Conservation (phyloP, 2,329 filamentous ascomycete species). For the Amauroascus verrucosus region DNA sequence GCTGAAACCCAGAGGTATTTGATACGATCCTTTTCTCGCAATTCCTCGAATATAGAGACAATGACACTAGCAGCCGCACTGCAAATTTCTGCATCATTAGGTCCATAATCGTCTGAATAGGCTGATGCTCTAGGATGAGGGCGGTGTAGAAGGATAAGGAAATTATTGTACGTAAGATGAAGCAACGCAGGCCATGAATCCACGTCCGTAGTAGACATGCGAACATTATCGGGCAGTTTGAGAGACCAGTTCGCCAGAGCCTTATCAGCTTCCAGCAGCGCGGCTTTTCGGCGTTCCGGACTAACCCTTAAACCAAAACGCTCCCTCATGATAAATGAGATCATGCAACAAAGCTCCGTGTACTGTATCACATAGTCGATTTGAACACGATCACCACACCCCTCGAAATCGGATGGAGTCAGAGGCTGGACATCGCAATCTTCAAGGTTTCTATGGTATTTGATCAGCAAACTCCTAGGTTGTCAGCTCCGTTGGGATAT, state of each 20-base stretch:
- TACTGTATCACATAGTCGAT: slow-evolving; percentile 40
- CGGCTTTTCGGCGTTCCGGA: slow-evolving; percentile 33
- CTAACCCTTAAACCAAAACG: slow-evolving; percentile 34
- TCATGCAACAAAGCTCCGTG: slow-evolving; percentile 42
- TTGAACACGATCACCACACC: slow-evolving; percentile 37
- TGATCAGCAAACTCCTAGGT: neutral
- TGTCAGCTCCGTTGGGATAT: neutral
- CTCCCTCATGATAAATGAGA: slow-evolving; percentile 37
- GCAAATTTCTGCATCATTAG: slow-evolving; percentile 38
- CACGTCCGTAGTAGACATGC: slow-evolving; percentile 34
- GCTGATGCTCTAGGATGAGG: slow-evolving; percentile 36
- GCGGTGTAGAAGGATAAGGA: slow-evolving; percentile 37
- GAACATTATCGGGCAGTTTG: slow-evolving; percentile 32
- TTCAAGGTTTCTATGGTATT: slow-evolving; percentile 34
- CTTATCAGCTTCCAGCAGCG: slow-evolving; percentile 34
- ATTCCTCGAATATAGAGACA: slow-evolving; percentile 37
- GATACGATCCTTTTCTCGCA: slow-evolving; percentile 33
- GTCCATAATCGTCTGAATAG: slow-evolving; percentile 37
- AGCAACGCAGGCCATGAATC: slow-evolving; percentile 38
- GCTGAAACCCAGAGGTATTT: slow-evolving; percentile 38
- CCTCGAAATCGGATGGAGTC: slow-evolving; percentile 39
- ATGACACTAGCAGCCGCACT: slow-evolving; percentile 38
- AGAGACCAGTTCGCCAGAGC: slow-evolving; percentile 36
- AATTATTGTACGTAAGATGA: slow-evolving; percentile 39
- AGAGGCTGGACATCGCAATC: slow-evolving; percentile 43